These are phyloP conservation scores for Metschnikowia arizonensis DNA, from an alignment of 805 yeast genomes.

Conservation along the genomic window DNA sequence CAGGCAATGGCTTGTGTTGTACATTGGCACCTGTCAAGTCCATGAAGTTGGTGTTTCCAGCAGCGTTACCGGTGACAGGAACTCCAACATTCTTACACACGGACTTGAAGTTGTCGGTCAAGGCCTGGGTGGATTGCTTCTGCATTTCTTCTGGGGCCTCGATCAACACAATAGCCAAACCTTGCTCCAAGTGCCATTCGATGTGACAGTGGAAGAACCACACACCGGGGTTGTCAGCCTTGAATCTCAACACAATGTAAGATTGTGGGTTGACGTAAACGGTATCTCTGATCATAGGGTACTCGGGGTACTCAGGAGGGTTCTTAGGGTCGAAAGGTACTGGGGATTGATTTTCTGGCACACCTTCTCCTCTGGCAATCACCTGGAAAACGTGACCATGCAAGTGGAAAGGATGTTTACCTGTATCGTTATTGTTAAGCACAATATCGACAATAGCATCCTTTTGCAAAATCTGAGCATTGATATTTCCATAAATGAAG, in stretches of 20 bases:
- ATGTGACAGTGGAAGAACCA: conserved; percentile 99
- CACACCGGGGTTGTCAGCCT: conserved; percentile 94
- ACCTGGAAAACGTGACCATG: conserved; percentile 93
- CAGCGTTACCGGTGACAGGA: conserved; percentile 76
- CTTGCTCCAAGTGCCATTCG: conserved; percentile 97
- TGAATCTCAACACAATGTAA: conserved; percentile 78
- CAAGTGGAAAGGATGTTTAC: conserved; percentile 95
- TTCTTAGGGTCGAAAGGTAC: conserved; percentile 51
- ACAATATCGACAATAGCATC: conserved; percentile 74
- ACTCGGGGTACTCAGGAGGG: conserved; percentile 50
- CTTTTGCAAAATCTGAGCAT: conserved; percentile 65
- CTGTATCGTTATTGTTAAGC: conserved; percentile 82
- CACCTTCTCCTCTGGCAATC: conserved; percentile 63
- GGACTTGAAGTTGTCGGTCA: conserved; percentile 57
- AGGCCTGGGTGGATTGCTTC: conserved; percentile 42
- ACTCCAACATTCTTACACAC: conserved; percentile 59
- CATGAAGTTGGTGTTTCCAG: conserved; percentile 65
- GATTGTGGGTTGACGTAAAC: conserved; percentile 79
- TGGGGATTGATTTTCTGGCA: conserved; percentile 51
- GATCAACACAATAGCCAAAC: conserved; percentile 72
- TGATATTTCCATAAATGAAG: conserved; percentile 73
- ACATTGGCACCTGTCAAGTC: conserved; percentile 73
- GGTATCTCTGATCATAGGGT: conserved; percentile 84
- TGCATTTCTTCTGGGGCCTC: conserved; percentile 81
- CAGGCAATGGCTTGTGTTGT: conserved; percentile 65